These are phyloP conservation scores for Tilletiopsis washingtonensis DNA, from an alignment of 1,284 basidiomycete species.

Conservation along the genomic window DNA sequence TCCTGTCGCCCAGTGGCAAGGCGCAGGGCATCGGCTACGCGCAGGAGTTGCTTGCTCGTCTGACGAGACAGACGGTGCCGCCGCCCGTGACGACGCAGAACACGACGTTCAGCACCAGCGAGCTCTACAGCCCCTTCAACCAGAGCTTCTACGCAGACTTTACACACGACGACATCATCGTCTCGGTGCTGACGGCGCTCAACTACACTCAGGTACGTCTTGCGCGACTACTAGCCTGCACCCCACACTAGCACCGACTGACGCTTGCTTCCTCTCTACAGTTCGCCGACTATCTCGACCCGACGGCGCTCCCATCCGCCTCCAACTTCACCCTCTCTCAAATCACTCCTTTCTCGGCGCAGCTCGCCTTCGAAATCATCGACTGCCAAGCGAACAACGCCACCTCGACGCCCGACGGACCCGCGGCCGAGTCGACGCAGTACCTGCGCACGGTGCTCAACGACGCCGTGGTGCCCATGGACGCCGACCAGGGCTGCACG, in stretches of 20 bases:
- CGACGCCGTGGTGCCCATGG: slow-evolving; percentile 68
- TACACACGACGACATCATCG: slow-evolving; percentile 35
- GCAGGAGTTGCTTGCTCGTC: slow-evolving; percentile 38
- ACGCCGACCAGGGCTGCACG: slow-evolving; percentile 6
- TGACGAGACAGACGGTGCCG: slow-evolving; percentile 20
- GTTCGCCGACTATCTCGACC: slow-evolving; percentile 21
- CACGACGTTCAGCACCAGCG: slow-evolving; percentile 24
- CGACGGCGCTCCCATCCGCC: slow-evolving; percentile 5
- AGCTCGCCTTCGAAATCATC: slow-evolving; percentile 28
- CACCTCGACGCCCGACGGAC: neutral
- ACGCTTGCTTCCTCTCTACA: neutral
- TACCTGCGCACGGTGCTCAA: slow-evolving; percentile 76
- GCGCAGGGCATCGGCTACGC: slow-evolving; percentile 77
- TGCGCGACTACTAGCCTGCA: slow-evolving; percentile 4
- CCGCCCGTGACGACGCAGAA: slow-evolving; percentile 36
- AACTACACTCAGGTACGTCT: slow-evolving; percentile 33
- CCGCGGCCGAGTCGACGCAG: slow-evolving; percentile 36
- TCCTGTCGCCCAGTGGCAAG: slow-evolving; percentile 67
- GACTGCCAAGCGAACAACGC: slow-evolving; percentile 10
- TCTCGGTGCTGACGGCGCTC: slow-evolving; percentile 35
- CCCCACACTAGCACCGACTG: neutral
- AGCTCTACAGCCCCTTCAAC: slow-evolving; percentile 35
- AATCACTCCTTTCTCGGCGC: slow-evolving; percentile 31
- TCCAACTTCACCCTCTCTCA: slow-evolving; percentile 26
- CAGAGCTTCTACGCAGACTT: slow-evolving; percentile 41